Conservation (phyloP, 768 basidiomycete genomes). For the Chalciporus sphaerocephalus region DNA sequence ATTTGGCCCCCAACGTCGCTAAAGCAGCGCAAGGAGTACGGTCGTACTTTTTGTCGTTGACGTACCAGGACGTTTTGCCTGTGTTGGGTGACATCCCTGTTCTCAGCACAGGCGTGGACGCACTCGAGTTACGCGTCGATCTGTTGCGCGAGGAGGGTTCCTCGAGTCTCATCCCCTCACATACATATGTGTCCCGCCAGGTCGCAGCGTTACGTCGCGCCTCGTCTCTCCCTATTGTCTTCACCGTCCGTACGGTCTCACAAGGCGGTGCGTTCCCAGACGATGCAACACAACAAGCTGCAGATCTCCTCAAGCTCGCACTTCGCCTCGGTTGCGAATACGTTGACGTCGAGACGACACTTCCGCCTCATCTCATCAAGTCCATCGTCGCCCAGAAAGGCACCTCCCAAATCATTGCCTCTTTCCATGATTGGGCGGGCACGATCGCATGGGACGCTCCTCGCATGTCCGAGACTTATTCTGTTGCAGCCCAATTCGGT, state of each 20-base stretch:
- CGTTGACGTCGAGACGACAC: conserved; percentile 83
- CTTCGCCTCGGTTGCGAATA: conserved; percentile 86
- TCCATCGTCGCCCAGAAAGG: conserved; percentile 62
- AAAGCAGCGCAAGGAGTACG: conserved; percentile 42
- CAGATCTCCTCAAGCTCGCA: conserved; percentile 73
- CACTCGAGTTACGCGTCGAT: conserved; percentile 92
- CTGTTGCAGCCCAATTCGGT: conserved; percentile 59
- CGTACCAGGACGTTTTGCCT: conserved; percentile 80
- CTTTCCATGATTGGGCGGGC: conserved; percentile 94
- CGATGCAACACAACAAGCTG: conserved; percentile 61
- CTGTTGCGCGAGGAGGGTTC: conserved; percentile 57
- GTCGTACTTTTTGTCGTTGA: conserved; percentile 92
- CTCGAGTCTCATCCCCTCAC: conserved; percentile 57
- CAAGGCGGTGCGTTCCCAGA: conserved; percentile 95
- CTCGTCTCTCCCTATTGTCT: conserved; percentile 83
- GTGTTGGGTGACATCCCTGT: conserved; percentile 67
- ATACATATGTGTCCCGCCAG: conserved; percentile 74
- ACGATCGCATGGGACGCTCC: conserved; percentile 74
- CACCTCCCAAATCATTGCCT: conserved; percentile 76
- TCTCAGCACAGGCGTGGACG: conserved; percentile 80
- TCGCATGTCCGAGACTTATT: conserved; percentile 64
- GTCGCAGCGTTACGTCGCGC: conserved; percentile 71
- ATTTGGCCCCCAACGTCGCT: conserved; percentile 51
- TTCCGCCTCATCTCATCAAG: conserved; percentile 58
- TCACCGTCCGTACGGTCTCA: conserved; percentile 80